These are phyloP conservation scores for Caryocar brasiliense DNA, from an alignment of 441 rosid species.

Conservation along the genomic window DNA sequence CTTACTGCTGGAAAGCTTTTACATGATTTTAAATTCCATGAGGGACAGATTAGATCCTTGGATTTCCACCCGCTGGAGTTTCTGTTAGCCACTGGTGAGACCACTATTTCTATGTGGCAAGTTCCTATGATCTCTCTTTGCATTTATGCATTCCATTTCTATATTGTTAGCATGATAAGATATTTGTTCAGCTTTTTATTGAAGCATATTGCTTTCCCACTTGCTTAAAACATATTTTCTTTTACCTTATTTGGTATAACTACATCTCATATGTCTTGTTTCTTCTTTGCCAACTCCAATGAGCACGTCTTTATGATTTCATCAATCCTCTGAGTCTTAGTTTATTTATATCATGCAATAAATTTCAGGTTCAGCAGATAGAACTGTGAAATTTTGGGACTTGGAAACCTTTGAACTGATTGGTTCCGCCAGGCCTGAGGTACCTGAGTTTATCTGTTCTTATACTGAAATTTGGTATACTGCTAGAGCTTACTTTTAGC, in stretches of 20 bases:
- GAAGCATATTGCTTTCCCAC: too few species aligned
- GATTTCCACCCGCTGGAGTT: slow-evolving; percentile 96
- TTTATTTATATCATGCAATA: slow-evolving; percentile 5
- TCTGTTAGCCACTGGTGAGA: slow-evolving; percentile 88
- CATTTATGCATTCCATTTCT: neutral
- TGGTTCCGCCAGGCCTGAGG: slow-evolving; percentile 93
- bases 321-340: neutral
- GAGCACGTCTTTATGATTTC: neutral
- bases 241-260: neutral
- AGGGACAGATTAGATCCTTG: slow-evolving; percentile 70
- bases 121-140: neutral
- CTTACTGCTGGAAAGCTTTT: slow-evolving; percentile 95
- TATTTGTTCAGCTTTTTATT: too few species aligned
- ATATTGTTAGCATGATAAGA: neutral
- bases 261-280: neutral
- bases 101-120: neutral
- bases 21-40: slow-evolving; percentile 90
- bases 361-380: slow-evolving; percentile 87
- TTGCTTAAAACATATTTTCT: neutral
- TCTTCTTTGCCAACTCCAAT: neutral
- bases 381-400: slow-evolving; percentile 94
- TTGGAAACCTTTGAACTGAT: slow-evolving; percentile 94
- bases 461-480: neutral
- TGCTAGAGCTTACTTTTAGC: too few species aligned
- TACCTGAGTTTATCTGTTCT: slow-evolving; percentile 21